Evolutionary conservation across 2,329 filamentous ascomycete genomes (phyloP), one percentile per base, ranked within the genome.

Genomic region (Fusarium redolens): DNA sequence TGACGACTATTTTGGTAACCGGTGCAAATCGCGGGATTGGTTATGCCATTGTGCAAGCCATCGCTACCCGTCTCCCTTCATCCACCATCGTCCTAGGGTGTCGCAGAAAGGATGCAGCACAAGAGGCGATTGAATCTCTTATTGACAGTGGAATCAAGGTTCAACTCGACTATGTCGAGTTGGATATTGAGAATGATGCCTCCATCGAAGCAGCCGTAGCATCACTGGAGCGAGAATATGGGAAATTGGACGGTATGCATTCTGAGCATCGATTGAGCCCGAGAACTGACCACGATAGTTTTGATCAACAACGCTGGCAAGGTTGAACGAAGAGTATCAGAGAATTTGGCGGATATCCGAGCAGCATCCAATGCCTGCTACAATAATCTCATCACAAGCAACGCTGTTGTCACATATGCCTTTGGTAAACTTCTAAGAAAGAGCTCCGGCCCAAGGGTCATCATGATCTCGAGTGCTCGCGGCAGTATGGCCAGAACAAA

Each of bases 21-120:
- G 66, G 65, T 4, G 58, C 58, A 25, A 69, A 69, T 17, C 66
- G 65, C 7, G 66, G 66, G 3, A 69, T 69, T 5, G 67, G 67
- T 0, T 65, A 50, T 25, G 51, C 67, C 10, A 69, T 69, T 15
- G 67, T 59, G 11, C 67, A 65, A 38, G 52, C 65, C 15, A 50
- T 69, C 4, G 41, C 35, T 17, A 18, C 18, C 3, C 47, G 51
- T 4, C 17, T 69, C 14, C 58, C 59, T n/a, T 54, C 40, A 12
- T 58, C 66, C 3, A 54, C 40, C 15, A 59, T 69, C 1, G 57
- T 69, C 4, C 66, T 69, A 2, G 66, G 44, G 13, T 69, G 52
- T 15, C 66, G 65, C 5, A 35, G 4, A 4, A 58, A 15, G 2
- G 7, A 13, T 1, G 8, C 58, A 18, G 65, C 66, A 7, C 18